Conservation (phyloP, 2,329 filamentous ascomycete genomes). For the Cytospora chrysosperma region DNA sequence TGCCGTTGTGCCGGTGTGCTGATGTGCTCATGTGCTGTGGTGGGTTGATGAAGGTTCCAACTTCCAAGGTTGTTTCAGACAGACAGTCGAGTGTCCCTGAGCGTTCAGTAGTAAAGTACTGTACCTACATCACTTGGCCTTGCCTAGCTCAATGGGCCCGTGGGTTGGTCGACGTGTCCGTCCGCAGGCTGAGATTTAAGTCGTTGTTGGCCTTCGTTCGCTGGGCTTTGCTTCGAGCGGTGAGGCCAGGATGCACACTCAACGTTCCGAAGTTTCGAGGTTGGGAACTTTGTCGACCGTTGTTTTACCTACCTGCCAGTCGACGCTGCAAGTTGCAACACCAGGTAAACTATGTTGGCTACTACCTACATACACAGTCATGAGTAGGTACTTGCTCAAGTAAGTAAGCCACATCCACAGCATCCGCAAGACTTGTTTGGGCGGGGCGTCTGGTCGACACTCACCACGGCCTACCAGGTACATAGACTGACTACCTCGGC, state of each 20-base stretch:
- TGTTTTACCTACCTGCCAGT: too few species aligned
- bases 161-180: not conserved
- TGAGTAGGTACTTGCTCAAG: too few species aligned
- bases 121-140: too few species aligned
- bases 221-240: not conserved
- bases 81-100: not conserved
- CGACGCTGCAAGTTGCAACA: too few species aligned
- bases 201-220: not conserved
- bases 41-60: not conserved
- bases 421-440: too few species aligned
- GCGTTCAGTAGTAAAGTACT: not conserved
- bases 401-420: too few species aligned
- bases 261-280: not conserved
- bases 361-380: too few species aligned
- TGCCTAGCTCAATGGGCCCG: not conserved
- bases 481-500: too few species aligned
- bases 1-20: constrained; percentile 5
- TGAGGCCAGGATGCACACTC: not conserved
- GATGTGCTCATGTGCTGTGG: not conserved
- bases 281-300: too few species aligned
- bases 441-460: too few species aligned
- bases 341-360: not conserved
- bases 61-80: too few species aligned
- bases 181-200: not conserved
- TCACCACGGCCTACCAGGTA: too few species aligned